phyloP scores from a whole-genome alignment of 441 rosid species.

The Dalechampia spathulata region DNA sequence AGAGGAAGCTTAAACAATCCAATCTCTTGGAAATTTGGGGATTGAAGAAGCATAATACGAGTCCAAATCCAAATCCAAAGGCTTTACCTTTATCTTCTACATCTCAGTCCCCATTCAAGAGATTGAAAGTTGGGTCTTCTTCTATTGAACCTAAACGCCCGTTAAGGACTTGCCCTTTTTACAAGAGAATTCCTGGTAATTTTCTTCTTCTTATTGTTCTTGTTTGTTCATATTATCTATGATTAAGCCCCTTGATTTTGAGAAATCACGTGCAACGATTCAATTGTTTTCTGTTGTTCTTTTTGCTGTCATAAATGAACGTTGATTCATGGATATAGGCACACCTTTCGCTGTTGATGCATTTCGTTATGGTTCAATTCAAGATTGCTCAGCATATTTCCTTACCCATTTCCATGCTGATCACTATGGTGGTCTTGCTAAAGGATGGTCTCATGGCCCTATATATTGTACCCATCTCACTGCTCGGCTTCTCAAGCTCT shows the following conservation, averaged over 20 bases:
- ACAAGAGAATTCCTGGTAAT: conserved; percentile 67
- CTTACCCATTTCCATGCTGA: conserved; percentile 74
- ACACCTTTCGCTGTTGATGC: conserved; percentile 75
- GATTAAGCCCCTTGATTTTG: too few species aligned
- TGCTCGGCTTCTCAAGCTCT: conserved; percentile 52
- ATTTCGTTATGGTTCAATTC: conserved; percentile 58
- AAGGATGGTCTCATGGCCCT: conserved; percentile 68
- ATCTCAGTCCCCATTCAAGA: conserved; percentile 21
- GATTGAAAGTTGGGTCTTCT: conserved; percentile 5
- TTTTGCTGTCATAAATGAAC: too few species aligned
- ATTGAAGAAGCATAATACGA: conserved; percentile 23
- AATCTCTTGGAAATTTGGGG: conserved; percentile 63
- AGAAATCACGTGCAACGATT: too few species aligned
- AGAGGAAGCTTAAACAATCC: conserved; percentile 42
- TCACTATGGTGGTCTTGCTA: conserved; percentile 73
- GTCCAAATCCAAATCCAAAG: conserved; percentile 8
- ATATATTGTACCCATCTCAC: conserved; percentile 65
- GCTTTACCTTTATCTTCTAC: conserved; percentile 4
- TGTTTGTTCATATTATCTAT: too few species aligned
- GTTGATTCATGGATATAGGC: conserved; percentile 24
- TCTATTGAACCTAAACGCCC: not conserved
- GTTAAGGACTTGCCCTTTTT: conserved; percentile 47
- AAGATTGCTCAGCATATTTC: conserved; percentile 68
- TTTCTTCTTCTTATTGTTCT: not conserved
- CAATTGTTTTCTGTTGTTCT: too few species aligned